Base-by-base conservation (phyloP, 352 stramenopile genomes). In the Paralagenidium karlingii region DNA sequence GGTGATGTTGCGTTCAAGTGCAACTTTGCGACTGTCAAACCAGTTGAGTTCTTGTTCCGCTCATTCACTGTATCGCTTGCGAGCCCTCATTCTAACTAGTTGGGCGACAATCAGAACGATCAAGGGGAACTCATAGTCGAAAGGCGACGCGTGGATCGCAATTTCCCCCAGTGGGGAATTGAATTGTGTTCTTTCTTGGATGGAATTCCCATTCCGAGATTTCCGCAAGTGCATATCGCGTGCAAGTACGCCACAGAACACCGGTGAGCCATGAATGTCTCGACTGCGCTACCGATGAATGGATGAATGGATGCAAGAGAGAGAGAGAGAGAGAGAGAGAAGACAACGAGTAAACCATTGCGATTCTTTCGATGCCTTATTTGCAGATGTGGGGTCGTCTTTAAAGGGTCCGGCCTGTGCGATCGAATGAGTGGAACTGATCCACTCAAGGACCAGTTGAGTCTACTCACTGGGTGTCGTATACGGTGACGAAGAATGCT, bases 231-330 rank as follows among this genome's bases (percentile, higher is more conserved):
- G 26, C 53, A 58, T 20, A 62, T 93, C 9, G 69, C 67, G 30
- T 83, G 65, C 21, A 93, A 93, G 52, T 83, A 93, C 45, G 79
- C 79, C 43, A 93, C 79, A 7, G 79, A 93, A 49, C 79, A 93
- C 40, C 74, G 76, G 52, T n/a, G n/a, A n/a, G n/a, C n/a, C n/a
- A 43, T 7, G 1, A 18, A 5, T 19, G 9, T 15, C 20, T 31
- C n/a, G 13, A 7, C 25, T 18, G 7, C 7, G 8, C 28, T n/a
- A 21, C 18, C 21, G 15, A 19, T 5, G 22, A 18, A 13, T 10
- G 18, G 12, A 15, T 25, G 16, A 21, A 8, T 34, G 19, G 26
- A 27, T 18, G n/a, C 6, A 36, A 49, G 43, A 26, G n/a, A n/a
- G n/a, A n/a, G n/a, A n/a, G n/a, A n/a, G n/a, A n/a, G n/a, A n/a